Evolutionary conservation across 805 yeast species (phyloP).

Genomic region (Lipomyces mesembrius): DNA sequence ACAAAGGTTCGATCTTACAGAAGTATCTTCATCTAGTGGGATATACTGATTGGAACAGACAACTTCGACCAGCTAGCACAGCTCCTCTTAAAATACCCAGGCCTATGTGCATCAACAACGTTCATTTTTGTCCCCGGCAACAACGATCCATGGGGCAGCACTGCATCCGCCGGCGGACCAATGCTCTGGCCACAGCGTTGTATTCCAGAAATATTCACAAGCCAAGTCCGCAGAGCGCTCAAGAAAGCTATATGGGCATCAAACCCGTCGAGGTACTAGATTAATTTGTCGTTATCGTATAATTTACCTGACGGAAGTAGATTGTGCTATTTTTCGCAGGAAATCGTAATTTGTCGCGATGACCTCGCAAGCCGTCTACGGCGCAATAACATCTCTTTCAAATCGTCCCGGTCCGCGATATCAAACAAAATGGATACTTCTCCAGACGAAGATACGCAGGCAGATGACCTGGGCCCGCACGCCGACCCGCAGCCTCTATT

Average conservation of each 20-base stretch:
- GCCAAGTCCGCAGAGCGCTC: constrained; percentile 63
- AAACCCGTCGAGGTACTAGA: constrained; percentile 66
- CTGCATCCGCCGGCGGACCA: constrained; percentile 63
- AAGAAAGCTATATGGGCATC: constrained; percentile 62
- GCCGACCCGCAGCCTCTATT: neutral
- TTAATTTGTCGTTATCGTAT: neutral
- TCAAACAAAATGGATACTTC: constrained; percentile 6
- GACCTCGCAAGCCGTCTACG: constrained; percentile 72
- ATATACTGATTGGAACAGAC: constrained; percentile 41
- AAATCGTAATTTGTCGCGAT: constrained; percentile 74
- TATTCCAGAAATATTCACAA: constrained; percentile 74
- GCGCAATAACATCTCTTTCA: constrained; percentile 61
- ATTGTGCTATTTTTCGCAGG: constrained; percentile 80
- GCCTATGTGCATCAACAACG: constrained; percentile 57
- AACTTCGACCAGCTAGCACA: constrained; percentile 75
- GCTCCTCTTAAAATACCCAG: constrained; percentile 63
- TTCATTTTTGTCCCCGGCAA: constrained; percentile 83
- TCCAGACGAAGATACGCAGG: constrained; percentile 9
- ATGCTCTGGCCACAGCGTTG: constrained; percentile 72
- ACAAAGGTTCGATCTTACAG: constrained; percentile 45
- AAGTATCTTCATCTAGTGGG: too few relatives aligned
- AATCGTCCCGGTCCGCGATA: constrained; percentile 15
- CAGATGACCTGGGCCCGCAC: neutral
- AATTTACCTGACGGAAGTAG: neutral
- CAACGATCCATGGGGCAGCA: constrained; percentile 91